Base-by-base conservation (phyloP, 2,329 filamentous ascomycete genomes). In the Fusarium ramigenum region DNA sequence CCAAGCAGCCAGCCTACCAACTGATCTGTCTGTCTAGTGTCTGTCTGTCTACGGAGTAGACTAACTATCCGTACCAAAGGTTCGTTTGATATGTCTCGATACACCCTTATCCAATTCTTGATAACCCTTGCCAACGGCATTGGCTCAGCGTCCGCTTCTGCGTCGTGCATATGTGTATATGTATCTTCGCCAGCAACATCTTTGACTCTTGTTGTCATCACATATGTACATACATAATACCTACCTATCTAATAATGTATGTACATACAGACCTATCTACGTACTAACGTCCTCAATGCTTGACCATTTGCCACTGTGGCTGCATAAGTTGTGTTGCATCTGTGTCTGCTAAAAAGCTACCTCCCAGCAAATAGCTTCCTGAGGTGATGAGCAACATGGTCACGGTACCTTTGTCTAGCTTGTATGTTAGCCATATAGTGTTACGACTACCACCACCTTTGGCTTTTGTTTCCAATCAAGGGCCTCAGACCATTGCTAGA, bases 321-420 rank as follows among this genome's bases (percentile, higher is more conserved):
- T 61, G 47, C 42, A 59, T 59, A 23, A 43, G n/a, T 43, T 10
- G 36, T 36, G 19, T 40, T 28, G 46, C 49, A 36, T 49, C 42
- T 34, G 66, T 21, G 57, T 60, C 62, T 59, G 39, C 37, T 36
- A 43, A 52, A 47, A 46, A 50, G 54, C 56, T 61, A 34, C 53
- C 61, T 61, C 39, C 54, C 60, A 43, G 44, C 70, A 70, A 73
- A 70, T 73, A 42, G 47, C 36, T 49, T 46, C 43, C 30, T 50
- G 43, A 46, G 60, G 46, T 42, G 47, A 59, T 42, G 47, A 73
- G 40, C 23, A 28, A 59, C 39, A 59, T 68, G 63, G 71, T 72
- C 71, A 73, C 63, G 70, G 66, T 74, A 74, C 63, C 70, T 72
- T 54, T 67, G 58, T 46, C 52, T 58, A 69, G 68, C 64, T 72